A percentile compares a stretch with the other conserved stretches of the same genome.
Conservation (phyloP, 306 rosid genomes). For the Medicago arabica region DNA sequence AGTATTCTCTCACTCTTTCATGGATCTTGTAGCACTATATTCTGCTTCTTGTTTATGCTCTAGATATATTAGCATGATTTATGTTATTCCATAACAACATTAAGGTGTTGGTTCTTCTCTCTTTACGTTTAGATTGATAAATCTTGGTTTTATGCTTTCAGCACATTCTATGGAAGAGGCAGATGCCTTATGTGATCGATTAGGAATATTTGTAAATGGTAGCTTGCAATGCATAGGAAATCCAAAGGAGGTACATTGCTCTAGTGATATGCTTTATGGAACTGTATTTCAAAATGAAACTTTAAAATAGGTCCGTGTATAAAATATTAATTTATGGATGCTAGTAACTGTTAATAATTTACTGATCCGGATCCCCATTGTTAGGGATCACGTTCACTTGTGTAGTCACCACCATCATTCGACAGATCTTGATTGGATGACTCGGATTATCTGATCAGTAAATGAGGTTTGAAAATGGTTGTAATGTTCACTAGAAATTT, state of each 20-base stretch:
- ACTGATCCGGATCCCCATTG: not conserved
- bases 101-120: constrained; percentile 2
- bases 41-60: constrained; percentile 1
- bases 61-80: constrained; percentile 13
- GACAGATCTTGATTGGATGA: not conserved
- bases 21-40: constrained; percentile 15
- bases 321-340: not conserved
- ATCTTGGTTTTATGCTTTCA: constrained; percentile 49
- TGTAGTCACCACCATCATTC: not conserved
- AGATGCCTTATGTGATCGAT: constrained; percentile 78
- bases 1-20: constrained; percentile 55
- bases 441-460: not conserved
- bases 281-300: constrained; percentile 15
- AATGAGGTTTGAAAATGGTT: not conserved
- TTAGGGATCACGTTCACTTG: not conserved
- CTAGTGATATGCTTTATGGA: constrained; percentile 24
- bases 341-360: not conserved
- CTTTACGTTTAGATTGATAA: constrained; percentile 15
- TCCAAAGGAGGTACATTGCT: constrained; percentile 69
- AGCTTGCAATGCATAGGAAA: constrained; percentile 90
- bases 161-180: constrained; percentile 99
- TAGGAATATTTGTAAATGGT: constrained; percentile 83
- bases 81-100: constrained; percentile 15
- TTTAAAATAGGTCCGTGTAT: not conserved
- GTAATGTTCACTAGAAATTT: not conserved